Conservation (phyloP, 805 yeast species). For the Lachancea sp. region DNA sequence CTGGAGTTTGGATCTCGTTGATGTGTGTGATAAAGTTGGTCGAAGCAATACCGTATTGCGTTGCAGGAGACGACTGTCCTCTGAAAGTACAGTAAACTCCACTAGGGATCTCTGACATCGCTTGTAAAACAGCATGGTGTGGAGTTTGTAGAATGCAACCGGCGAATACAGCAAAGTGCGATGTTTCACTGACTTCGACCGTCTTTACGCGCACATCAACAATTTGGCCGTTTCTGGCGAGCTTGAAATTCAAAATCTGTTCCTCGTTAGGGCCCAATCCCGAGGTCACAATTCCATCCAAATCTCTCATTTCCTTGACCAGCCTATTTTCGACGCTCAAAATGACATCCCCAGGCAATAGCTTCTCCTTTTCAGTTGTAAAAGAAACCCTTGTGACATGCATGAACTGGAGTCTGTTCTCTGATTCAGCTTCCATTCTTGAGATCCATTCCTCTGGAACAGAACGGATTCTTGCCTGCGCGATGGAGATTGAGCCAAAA, state of each 20-base stretch:
- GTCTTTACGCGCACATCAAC: slow-evolving; percentile 59
- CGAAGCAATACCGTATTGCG: slow-evolving; percentile 69
- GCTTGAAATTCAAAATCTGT: slow-evolving; percentile 44
- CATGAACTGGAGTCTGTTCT: slow-evolving; percentile 67
- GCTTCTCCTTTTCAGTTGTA: slow-evolving; percentile 33
- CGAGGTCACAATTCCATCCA: slow-evolving; percentile 38
- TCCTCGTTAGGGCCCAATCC: slow-evolving; percentile 37
- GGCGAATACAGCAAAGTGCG: slow-evolving; percentile 69
- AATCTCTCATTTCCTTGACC: slow-evolving; percentile 61
- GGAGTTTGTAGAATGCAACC: slow-evolving; percentile 82
- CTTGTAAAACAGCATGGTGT: slow-evolving; percentile 88
- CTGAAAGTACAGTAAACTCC: slow-evolving; percentile 76
- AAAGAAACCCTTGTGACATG: slow-evolving; percentile 63
- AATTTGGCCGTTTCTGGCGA: slow-evolving; percentile 67
- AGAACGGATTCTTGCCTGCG: slow-evolving; percentile 78
- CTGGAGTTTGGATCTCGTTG: slow-evolving; percentile 67
- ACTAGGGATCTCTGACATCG: slow-evolving; percentile 69
- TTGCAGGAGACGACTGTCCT: slow-evolving; percentile 79
- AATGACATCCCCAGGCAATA: slow-evolving; percentile 66
- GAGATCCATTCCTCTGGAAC: slow-evolving; percentile 80
- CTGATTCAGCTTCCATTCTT: slow-evolving; percentile 53
- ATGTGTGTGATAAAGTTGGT: slow-evolving; percentile 87
- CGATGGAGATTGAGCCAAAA: slow-evolving; percentile 57
- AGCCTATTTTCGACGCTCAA: slow-evolving; percentile 60
- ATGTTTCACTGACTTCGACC: slow-evolving; percentile 54